Evolutionary conservation across 345 rosid species (phyloP).

Genomic region (Dimocarpus longan): DNA sequence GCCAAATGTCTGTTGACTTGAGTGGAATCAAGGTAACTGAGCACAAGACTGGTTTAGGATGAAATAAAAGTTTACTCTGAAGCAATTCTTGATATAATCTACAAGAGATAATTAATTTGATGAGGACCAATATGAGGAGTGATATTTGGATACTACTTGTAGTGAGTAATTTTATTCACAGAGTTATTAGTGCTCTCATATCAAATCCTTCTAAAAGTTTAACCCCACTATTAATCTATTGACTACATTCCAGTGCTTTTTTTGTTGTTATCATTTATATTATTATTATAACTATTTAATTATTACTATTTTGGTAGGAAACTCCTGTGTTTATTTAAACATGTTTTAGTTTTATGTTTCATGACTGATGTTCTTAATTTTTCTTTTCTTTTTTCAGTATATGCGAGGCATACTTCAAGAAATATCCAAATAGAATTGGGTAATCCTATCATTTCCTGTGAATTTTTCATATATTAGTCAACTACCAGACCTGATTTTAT

Average conservation of each 20-base stretch:
- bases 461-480: background rate
- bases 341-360: background rate
- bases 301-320: background rate
- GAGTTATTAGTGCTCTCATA: background rate
- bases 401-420: conserved; percentile 93
- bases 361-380: conserved; percentile 20
- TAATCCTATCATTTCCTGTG: conserved; percentile 29
- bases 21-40: background rate
- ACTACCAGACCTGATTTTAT: background rate
- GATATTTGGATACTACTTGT: background rate
- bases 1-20: background rate
- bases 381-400: conserved; percentile 50
- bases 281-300: background rate
- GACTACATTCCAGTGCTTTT: conserved; percentile 1
- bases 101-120: background rate
- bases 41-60: background rate
- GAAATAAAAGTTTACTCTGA: background rate
- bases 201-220: background rate
- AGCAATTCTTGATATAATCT: background rate
- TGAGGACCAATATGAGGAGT: background rate
- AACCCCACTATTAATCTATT: background rate
- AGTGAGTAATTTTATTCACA: background rate
- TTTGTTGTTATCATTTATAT: background rate
- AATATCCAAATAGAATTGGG: conserved; percentile 81
- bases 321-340: background rate